Base-by-base conservation (phyloP, 768 basidiomycete genomes). In the Hericium erinaceus region DNA sequence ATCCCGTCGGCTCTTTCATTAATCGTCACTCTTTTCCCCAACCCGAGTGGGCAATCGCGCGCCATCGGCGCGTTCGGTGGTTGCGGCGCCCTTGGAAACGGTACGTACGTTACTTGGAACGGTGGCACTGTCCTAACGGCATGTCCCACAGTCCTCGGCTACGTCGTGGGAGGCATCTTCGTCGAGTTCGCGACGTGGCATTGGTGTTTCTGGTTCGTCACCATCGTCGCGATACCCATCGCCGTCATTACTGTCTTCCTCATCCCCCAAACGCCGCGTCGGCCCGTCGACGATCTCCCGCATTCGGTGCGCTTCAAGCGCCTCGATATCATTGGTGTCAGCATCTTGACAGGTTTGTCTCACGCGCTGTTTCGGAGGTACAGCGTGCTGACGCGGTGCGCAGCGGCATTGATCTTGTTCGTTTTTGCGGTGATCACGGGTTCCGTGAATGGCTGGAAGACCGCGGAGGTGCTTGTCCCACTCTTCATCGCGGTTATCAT, bases 121-220 rank as follows among this genome's bases (percentile, higher is more conserved):
- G 16, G 26, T 37, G 6, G 4, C 6, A 15, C 38, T 39, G 56
- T 16, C n/a, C 55, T 39, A 49, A 61, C 41, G 44, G 18, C 26
- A 52, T 55, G n/a, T 2, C 6, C 1, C n/a, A 18, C 26, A 71
- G 69, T 71, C 12, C 61, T 68, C 12, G 72, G 72, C 24, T 58
- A 71, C 16, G 63, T 72, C 56, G 69, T 74, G 18, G 74, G 74
- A 49, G 74, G 68, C 10, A 59, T 74, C 39, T 70, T 74, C 64
- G 69, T 73, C 28, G 58, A 70, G 51, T 69, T 64, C 54, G 68
- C 71, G 10, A 66, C 64, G 18, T 78, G 76, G 75, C 60, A 60
- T 15, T 77, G 76, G 77, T 74, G 77, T 39, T 78, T 80, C 67
- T 76, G 73, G 61, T 71, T 77, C 59, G 70, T 76, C 20, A 72